phyloP scores from a whole-genome alignment of 164 flowering plant species.

The Vitis amurensis region DNA sequence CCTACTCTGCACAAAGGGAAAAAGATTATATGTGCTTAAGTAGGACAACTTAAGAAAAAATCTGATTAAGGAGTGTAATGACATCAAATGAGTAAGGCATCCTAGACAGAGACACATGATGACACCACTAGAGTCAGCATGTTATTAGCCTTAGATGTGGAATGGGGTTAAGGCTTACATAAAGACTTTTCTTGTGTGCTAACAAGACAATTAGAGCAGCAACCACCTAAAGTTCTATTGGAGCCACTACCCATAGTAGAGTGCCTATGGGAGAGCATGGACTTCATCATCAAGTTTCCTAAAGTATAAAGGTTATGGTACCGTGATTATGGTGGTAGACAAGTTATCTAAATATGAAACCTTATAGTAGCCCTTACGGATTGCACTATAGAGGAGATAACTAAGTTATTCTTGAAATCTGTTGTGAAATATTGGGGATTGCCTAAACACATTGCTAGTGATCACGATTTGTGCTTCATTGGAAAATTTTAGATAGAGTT shows the following conservation, averaged over 20 bases:
- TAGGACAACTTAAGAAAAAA: not conserved
- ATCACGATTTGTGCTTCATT: not conserved
- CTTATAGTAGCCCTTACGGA: not conserved
- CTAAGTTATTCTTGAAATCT: not conserved
- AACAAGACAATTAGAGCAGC: constrained; percentile 14
- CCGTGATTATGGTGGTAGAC: not conserved
- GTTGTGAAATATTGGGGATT: not conserved
- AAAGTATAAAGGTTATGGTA: too few species aligned
- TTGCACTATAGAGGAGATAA: not conserved
- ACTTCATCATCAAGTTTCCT: too few species aligned
- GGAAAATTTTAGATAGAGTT: not conserved
- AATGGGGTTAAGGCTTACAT: constrained; percentile 6
- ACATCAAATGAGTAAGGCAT: constrained; percentile 4
- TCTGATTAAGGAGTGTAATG: not conserved
- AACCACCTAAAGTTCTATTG: too few species aligned
- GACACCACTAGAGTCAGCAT: not conserved
- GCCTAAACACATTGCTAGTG: not conserved
- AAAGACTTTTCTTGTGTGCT: constrained; percentile 14
- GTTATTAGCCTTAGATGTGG: constrained; percentile 9
- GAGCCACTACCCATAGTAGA: too few species aligned
- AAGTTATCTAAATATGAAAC: constrained; percentile 8
- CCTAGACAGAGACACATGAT: not conserved
- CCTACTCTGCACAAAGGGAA: not conserved
- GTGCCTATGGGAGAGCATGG: too few species aligned
- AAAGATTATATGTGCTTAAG: not conserved